These are phyloP conservation scores for Silybum marianum DNA, from an alignment of 129 eudicot genomes.

Conservation along the genomic window DNA sequence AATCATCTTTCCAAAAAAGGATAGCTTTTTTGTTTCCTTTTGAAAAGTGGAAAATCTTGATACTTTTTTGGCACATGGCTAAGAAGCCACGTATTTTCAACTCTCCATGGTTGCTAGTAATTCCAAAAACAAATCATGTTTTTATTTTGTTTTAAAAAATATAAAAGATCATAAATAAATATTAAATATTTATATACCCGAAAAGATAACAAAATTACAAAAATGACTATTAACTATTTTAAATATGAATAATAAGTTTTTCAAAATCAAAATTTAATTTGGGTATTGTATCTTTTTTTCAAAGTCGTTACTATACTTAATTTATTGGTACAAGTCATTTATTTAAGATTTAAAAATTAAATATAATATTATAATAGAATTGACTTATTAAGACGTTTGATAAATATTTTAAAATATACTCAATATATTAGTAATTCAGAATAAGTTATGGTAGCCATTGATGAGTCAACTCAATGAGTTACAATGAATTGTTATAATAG, in stretches of 20 bases:
- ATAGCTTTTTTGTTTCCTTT: conserved; percentile 9
- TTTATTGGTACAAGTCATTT: neutral
- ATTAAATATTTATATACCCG: neutral
- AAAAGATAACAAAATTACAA: neutral
- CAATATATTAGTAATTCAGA: neutral
- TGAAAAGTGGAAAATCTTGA: conserved; percentile 5
- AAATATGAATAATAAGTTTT: too few species aligned
- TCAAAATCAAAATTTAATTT: too few species aligned
- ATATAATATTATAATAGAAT: neutral
- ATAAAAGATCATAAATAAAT: neutral
- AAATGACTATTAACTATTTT: neutral
- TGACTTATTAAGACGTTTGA: neutral
- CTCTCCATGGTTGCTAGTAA: conserved; percentile 8
- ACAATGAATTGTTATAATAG: neutral
- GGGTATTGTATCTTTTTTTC: neutral
- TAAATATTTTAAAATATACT: neutral
- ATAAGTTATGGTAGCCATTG: neutral
- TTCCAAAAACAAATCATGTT: neutral
- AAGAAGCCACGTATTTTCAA: conserved; percentile 6
- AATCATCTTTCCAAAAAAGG: neutral
- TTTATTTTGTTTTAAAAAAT: too few species aligned
- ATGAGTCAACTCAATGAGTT: neutral
- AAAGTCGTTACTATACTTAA: neutral
- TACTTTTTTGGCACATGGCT: conserved; percentile 16
- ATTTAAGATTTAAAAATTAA: neutral